Evolutionary conservation across 2,329 filamentous ascomycete genomes (phyloP), one percentile per base, ranked within the genome.

Genomic region (Penicillium brasilianum): DNA sequence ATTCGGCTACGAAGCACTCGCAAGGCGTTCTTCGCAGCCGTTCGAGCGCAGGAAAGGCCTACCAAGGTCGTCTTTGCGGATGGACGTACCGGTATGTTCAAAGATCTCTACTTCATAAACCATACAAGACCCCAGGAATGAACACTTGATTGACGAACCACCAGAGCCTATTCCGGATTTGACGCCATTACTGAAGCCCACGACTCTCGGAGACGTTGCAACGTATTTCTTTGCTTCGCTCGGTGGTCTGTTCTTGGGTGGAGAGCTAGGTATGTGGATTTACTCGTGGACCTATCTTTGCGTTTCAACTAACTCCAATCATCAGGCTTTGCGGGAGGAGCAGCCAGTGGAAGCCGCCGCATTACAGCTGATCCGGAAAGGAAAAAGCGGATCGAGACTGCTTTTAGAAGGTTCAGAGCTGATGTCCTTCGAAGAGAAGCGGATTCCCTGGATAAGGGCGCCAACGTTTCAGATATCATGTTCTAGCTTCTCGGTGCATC

Each of bases 361-460:
- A 84, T 90, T 56, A 79, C 77, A 0, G 73, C 73, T 28, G 84
- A 90, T 66, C 81, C 84, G 0, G 84, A 84, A 58, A 79, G 81
- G 16, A 80, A 78, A 64, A 76, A 80, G 66, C 79, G 88, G 64
- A 86, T 90, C 57, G 86, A 90, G 75, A 82, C 75, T 55, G 88
- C 88, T 0, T 90, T 88, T 63, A 80, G 84, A 66, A 82, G 80
- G 58, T 90, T 89, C 72, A 83, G 83, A 60, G 85, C 85, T 0
- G 88, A 90, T 76, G 81, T 85, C n/a, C 71, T 90, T 69, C 82
- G 85, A 68, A 82, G 80, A 62, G 82, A 90, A 76, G 83, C 87
- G 10, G 78, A 85, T 65, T 69, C 76, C 28, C 65, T 90, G 61
- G 87, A 90, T 62, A 75, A 72, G 0, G 74, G 72, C 1, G 66